These are phyloP conservation scores for Escovopsis weberi DNA, from an alignment of 2,329 filamentous ascomycete species.

Conservation along the genomic window DNA sequence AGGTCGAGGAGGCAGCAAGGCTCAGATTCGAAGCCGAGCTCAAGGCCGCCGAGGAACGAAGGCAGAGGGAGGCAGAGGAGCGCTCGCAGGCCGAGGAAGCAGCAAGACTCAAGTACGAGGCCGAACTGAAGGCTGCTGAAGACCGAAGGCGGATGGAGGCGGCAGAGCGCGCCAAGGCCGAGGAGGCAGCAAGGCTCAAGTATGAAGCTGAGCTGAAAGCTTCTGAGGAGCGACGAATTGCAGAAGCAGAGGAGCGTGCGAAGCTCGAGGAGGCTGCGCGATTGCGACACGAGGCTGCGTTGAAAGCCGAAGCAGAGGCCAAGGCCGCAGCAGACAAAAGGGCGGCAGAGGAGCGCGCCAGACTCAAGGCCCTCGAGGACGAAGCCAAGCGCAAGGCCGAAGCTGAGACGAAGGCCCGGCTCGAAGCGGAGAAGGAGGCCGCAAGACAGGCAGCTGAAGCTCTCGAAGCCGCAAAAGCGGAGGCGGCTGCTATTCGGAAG, in stretches of 20 bases:
- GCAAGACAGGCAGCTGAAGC: constrained; percentile 25
- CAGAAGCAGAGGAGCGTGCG: constrained; percentile 23
- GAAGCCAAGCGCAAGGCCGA: constrained; percentile 25
- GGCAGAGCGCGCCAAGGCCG: constrained; percentile 27
- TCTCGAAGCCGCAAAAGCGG: constrained; percentile 33
- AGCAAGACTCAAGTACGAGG: constrained; percentile 25
- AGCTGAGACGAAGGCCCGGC: constrained; percentile 24
- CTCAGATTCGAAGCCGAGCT: constrained; percentile 25
- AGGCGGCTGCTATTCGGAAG: constrained; percentile 46
- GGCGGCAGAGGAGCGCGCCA: constrained; percentile 28
- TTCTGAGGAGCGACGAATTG: constrained; percentile 26
- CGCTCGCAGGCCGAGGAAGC: constrained; percentile 32
- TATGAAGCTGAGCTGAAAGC: constrained; percentile 25
- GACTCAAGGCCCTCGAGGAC: constrained; percentile 22
- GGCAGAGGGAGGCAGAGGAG: constrained; percentile 25
- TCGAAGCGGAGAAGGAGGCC: constrained; percentile 26
- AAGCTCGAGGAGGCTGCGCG: constrained; percentile 34
- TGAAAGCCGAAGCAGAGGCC: constrained; percentile 27
- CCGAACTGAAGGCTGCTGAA: constrained; percentile 26
- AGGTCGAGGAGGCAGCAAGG: constrained; percentile 26
- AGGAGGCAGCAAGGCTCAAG: constrained; percentile 21
- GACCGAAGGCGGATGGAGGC: constrained; percentile 21
- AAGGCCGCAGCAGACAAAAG: constrained; percentile 26
- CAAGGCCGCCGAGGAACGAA: constrained; percentile 27
- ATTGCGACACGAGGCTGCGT: constrained; percentile 25